These are phyloP conservation scores for Saccharomycopsis babjevae DNA, from an alignment of 805 yeast genomes.

Conservation along the genomic window DNA sequence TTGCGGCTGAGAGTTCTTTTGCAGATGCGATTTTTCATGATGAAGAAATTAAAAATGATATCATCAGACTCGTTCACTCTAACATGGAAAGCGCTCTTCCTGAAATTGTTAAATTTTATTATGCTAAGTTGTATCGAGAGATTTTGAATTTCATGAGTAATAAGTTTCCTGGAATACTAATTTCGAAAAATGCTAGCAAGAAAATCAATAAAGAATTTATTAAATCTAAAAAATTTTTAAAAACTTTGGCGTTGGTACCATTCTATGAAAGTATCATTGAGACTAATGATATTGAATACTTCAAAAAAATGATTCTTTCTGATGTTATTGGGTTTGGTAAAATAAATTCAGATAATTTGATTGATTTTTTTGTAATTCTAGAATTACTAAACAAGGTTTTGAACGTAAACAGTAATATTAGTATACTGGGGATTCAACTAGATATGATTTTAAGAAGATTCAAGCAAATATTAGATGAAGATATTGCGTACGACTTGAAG, in stretches of 20 bases:
- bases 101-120: slow-evolving; percentile 3
- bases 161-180: background rate
- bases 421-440: slow-evolving; percentile 45
- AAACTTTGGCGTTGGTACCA: slow-evolving; percentile 2
- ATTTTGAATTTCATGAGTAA: background rate
- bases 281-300: slow-evolving; percentile 1
- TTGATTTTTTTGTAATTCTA: background rate
- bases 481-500: slow-evolving; percentile 44
- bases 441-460: slow-evolving; percentile 46
- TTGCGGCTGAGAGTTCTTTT: background rate
- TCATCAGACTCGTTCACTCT: background rate
- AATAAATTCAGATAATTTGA: background rate
- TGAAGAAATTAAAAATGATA: background rate
- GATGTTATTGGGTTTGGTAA: slow-evolving; percentile 8
- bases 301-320: slow-evolving; percentile 7
- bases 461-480: slow-evolving; percentile 50
- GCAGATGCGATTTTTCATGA: background rate
- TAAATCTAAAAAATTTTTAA: background rate
- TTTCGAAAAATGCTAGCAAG: background rate
- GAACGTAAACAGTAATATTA: background rate
- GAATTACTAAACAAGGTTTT: slow-evolving; percentile 3
- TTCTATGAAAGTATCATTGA: background rate
- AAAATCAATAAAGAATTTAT: background rate
- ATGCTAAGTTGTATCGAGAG: slow-evolving; percentile 5
- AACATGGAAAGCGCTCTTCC: background rate